These are phyloP conservation scores for Leishmania guyanensis DNA, from an alignment of 208 protist genomes.

Conservation along the genomic window DNA sequence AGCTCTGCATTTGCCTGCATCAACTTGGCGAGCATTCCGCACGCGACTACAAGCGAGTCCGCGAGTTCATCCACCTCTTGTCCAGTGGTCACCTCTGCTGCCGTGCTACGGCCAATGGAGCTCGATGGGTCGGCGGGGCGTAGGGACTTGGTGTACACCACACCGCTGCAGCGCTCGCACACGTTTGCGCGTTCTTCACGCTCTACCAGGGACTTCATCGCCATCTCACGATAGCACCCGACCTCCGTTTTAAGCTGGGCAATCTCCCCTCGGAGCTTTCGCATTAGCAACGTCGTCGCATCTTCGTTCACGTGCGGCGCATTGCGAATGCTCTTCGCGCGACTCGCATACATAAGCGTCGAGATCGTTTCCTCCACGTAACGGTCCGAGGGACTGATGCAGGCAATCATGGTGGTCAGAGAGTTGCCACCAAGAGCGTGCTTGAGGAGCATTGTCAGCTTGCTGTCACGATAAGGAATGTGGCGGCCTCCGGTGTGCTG, in stretches of 20 bases:
- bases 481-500: constrained; percentile 27
- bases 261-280: constrained; percentile 70
- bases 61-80: constrained; percentile 53
- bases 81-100: background rate
- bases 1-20: constrained; percentile 79
- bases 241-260: constrained; percentile 81
- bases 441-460: constrained; percentile 88
- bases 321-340: constrained; percentile 90
- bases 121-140: background rate
- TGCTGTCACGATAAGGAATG: constrained; percentile 92
- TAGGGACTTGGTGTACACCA: background rate
- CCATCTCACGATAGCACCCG: constrained; percentile 64
- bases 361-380: constrained; percentile 90
- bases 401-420: constrained; percentile 93
- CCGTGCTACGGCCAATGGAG: background rate
- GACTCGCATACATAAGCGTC: constrained; percentile 90
- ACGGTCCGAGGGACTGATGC: constrained; percentile 79
- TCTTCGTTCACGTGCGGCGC: constrained; percentile 86
- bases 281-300: constrained; percentile 31
- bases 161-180: constrained; percentile 13
- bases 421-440: constrained; percentile 90
- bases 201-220: constrained; percentile 25
- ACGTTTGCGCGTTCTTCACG: background rate
- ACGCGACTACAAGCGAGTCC: constrained; percentile 77
- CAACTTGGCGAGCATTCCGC: constrained; percentile 77